Percentiles rank a stretch among this genome's conserved stretches.
Conservation (phyloP, 805 yeast genomes). For the Saturnispora sekii region DNA sequence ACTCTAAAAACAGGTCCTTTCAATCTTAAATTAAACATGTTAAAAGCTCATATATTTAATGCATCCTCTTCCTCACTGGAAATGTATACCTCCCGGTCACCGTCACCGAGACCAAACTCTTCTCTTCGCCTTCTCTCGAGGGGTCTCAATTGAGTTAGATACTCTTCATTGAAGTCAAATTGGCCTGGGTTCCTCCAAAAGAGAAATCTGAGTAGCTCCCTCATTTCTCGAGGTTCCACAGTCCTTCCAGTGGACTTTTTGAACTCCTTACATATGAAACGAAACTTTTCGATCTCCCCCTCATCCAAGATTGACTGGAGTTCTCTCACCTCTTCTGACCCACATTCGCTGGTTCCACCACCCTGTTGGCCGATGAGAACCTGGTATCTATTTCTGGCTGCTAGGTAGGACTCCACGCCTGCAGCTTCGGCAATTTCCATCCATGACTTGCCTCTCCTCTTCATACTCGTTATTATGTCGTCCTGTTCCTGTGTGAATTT, state of each 20-base stretch:
- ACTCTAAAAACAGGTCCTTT: no score
- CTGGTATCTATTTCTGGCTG: slow-evolving; percentile 72
- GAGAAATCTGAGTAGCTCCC: slow-evolving; percentile 41
- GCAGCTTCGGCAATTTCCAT: slow-evolving; percentile 61
- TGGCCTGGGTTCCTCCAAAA: slow-evolving; percentile 45
- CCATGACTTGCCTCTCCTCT: slow-evolving; percentile 59
- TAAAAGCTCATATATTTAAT: neutral
- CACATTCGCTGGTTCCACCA: slow-evolving; percentile 59
- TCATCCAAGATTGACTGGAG: slow-evolving; percentile 50
- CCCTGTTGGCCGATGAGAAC: slow-evolving; percentile 80
- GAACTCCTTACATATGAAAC: slow-evolving; percentile 51
- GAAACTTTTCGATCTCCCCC: slow-evolving; percentile 65
- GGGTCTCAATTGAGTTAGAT: slow-evolving; percentile 33
- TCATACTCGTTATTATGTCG: slow-evolving; percentile 49
- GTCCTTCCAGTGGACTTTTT: slow-evolving; percentile 42
- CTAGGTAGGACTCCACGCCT: slow-evolving; percentile 54
- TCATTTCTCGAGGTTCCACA: slow-evolving; percentile 44
- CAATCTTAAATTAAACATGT: neutral
- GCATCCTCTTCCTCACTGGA: neutral
- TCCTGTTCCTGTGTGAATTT: slow-evolving; percentile 66
- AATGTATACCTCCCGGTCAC: neutral
- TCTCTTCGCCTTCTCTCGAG: slow-evolving; percentile 15
- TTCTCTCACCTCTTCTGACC: slow-evolving; percentile 40
- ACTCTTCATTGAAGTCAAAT: slow-evolving; percentile 47
- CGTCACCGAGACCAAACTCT: slow-evolving; percentile 5